Evolutionary conservation across 352 stramenopile species (phyloP), one percentile per base, ranked within the genome.

Genomic region (Pythium dissimile): DNA sequence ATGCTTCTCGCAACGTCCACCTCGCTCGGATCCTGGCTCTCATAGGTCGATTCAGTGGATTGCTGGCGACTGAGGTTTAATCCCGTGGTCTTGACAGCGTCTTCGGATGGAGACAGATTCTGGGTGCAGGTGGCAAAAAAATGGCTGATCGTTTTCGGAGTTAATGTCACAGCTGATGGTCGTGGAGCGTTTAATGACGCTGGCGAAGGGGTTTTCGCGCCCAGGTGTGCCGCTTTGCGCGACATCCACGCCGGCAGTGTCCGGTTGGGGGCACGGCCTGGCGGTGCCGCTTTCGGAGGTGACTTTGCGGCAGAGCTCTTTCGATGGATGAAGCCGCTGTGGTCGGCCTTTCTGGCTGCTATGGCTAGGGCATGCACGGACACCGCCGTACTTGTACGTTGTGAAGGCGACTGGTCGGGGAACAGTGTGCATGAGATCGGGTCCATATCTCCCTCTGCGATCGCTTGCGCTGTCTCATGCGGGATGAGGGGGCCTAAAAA

Each of bases 401-500:
- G 35, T 54, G 44, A 21, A 11, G 18, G 42, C 24, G 12, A 24
- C 27, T 16, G 27, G 16, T 20, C 35, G 45, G 67, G 57, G 55
- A 93, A 93, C 12, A 18, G 54, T 12, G 50, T 62, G 54, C 73
- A 73, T 6, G 73, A 78, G 44, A 92, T 91, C 5, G 84, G 84
- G 37, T 94, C 84, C 66, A 92, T 77, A 45, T 88, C 68, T 42
- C 84, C 84, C 41, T 86, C 58, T 15, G 84, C 82, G 46, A 94
- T 86, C 21, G 55, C 68, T 24, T 56, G 61, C 5, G 84, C 82
- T 23, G 76, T 30, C 20, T 75, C 70, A 26, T 76, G 58, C 0
- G 65, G 10, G 7, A 94, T 56, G 43, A 78, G 65, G 2, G 80
- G 78, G 1, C 84, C 84, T 6, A 94, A 61, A 42, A 90, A 94